Conservation (phyloP, 2,329 filamentous ascomycete genomes). For the Cercospora nicotianae region DNA sequence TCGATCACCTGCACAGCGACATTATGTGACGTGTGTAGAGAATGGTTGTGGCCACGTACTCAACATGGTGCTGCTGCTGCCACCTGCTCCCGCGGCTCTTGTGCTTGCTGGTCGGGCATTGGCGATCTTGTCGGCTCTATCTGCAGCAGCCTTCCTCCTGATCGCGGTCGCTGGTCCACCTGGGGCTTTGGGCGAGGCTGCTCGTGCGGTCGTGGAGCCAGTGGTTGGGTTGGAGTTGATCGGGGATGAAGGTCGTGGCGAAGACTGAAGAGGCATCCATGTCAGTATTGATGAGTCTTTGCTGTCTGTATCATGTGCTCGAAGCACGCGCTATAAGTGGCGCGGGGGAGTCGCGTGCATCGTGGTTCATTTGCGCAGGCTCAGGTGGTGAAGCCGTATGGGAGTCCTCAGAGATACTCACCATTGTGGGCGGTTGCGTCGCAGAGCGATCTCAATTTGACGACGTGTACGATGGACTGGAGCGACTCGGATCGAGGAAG, state of each 20-base stretch:
- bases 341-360: background rate
- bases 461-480: background rate
- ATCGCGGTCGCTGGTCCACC: slow-evolving; percentile 95
- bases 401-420: background rate
- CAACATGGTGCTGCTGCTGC: slow-evolving; percentile 97
- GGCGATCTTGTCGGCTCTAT: slow-evolving; percentile 95
- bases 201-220: slow-evolving; percentile 71
- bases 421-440: slow-evolving; percentile 6
- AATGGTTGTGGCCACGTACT: slow-evolving; percentile 57
- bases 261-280: slow-evolving; percentile 30
- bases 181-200: slow-evolving; percentile 83
- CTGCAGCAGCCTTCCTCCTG: slow-evolving; percentile 89
- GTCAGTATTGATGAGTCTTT: background rate
- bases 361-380: background rate
- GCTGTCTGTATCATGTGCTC: background rate
- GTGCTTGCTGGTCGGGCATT: slow-evolving; percentile 93
- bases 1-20: background rate
- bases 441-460: background rate
- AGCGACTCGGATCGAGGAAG: background rate
- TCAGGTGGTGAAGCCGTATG: background rate
- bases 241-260: slow-evolving; percentile 39
- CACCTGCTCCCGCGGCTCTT: slow-evolving; percentile 87
- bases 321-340: background rate
- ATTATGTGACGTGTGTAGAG: background rate
- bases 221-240: slow-evolving; percentile 58